Evolutionary conservation across 441 rosid genomes (phyloP).

Genomic region (Brassica balearica): DNA sequence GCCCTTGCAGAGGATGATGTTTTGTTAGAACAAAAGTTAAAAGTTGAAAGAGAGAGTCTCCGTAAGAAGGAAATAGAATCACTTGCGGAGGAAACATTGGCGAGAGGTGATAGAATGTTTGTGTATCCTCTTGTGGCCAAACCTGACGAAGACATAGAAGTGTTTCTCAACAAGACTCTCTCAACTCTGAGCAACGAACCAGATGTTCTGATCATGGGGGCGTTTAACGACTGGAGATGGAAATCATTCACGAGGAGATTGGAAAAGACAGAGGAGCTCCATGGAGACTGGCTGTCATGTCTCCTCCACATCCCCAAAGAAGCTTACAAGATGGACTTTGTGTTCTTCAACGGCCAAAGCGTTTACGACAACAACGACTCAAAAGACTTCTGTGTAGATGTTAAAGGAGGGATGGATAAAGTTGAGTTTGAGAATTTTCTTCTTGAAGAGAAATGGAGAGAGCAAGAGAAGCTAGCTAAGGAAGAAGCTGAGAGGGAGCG

Average conservation of each 20-base stretch:
- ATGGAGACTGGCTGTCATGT: conserved; percentile 93
- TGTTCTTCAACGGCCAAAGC: conserved; percentile 82
- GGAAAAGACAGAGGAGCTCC: conserved; percentile 61
- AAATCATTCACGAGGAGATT: conserved; percentile 76
- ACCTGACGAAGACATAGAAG: conserved; percentile 77
- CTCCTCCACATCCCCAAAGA: conserved; percentile 81
- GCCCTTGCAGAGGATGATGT: conserved; percentile 35
- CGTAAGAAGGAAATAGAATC: conserved; percentile 60
- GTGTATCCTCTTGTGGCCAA: conserved; percentile 65
- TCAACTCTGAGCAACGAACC: conserved; percentile 68
- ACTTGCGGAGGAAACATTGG: conserved; percentile 59
- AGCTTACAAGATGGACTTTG: conserved; percentile 92
- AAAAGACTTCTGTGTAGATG: conserved; percentile 70
- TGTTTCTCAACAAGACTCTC: conserved; percentile 71
- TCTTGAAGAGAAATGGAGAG: conserved; percentile 82
- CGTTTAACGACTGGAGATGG: conserved; percentile 97
- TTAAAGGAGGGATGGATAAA: conserved; percentile 80
- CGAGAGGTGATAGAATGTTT: conserved; percentile 63
- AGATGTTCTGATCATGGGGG: conserved; percentile 85
- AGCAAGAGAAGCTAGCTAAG: conserved; percentile 74
- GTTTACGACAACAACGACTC: conserved; percentile 79
- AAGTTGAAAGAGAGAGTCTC: conserved; percentile 53
- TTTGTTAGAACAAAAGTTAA: conserved; percentile 51
- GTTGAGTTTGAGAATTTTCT: conserved; percentile 84
- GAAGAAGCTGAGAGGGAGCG: conserved; percentile 84